A percentile compares a stretch with the other conserved stretches of the same genome.
phyloP scores from a whole-genome alignment of 2,329 filamentous ascomycete species.

The Ophiostoma himal-ulmi region DNA sequence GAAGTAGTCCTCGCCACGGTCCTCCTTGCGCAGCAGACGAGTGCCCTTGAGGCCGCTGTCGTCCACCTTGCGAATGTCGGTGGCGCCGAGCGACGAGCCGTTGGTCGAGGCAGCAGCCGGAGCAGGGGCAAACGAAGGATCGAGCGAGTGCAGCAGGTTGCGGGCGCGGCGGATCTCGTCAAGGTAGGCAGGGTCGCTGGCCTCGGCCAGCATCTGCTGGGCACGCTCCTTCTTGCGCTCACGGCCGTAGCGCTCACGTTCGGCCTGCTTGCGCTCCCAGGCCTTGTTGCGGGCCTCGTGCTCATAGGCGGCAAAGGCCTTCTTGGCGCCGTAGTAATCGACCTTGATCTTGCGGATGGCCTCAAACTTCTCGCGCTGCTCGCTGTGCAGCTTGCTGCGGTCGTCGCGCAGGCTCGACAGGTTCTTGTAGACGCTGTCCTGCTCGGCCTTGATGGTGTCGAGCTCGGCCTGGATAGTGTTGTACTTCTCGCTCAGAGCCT shows the following conservation, averaged over 20 bases:
- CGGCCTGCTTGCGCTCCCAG: slow-evolving; percentile 71
- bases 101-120: slow-evolving; percentile 42
- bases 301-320: slow-evolving; percentile 78
- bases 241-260: slow-evolving; percentile 67
- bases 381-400: slow-evolving; percentile 71
- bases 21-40: slow-evolving; percentile 77
- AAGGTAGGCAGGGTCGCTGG: slow-evolving; percentile 78
- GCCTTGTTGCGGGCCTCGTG: slow-evolving; percentile 71
- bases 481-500: slow-evolving; percentile 82
- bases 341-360: slow-evolving; percentile 85
- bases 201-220: slow-evolving; percentile 70
- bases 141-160: slow-evolving; percentile 83
- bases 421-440: slow-evolving; percentile 86
- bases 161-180: slow-evolving; percentile 89
- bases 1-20: slow-evolving; percentile 81
- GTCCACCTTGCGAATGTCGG: slow-evolving; percentile 77
- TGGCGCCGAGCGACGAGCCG: slow-evolving; percentile 66
- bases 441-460: slow-evolving; percentile 83
- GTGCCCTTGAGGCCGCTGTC: slow-evolving; percentile 79
- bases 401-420: slow-evolving; percentile 79
- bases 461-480: slow-evolving; percentile 79
- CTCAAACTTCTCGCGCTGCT: slow-evolving; percentile 80
- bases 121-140: slow-evolving; percentile 57
- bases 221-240: slow-evolving; percentile 71
- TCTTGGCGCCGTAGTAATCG: slow-evolving; percentile 73